These are phyloP conservation scores for Mesembryanthemum crystallinum DNA, from an alignment of 148 eudicot genomes.

Conservation along the genomic window DNA sequence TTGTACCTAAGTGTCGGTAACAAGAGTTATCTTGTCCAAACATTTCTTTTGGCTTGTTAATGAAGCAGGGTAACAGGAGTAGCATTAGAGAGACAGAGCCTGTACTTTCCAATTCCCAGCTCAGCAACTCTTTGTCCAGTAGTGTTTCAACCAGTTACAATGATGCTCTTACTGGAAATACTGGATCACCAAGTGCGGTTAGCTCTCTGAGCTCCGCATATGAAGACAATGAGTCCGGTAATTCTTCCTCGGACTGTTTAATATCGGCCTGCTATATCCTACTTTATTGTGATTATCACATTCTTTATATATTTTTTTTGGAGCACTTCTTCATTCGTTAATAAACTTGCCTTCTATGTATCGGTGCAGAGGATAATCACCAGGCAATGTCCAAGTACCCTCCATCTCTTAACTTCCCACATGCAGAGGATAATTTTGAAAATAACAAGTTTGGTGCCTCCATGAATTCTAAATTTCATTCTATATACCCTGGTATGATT, in stretches of 20 bases:
- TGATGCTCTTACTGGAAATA: conserved; percentile 38
- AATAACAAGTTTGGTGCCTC: conserved; percentile 25
- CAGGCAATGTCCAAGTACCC: conserved; percentile 41
- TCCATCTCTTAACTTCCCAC: conserved; percentile 27
- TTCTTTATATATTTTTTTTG: neutral
- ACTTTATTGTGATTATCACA: neutral
- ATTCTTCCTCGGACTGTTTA: neutral
- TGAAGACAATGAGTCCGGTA: conserved; percentile 47
- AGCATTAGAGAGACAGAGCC: conserved; percentile 36
- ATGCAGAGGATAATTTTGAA: conserved; percentile 22
- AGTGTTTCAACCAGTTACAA: conserved; percentile 38
- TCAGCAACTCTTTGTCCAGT: conserved; percentile 38
- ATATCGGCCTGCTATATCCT: neutral
- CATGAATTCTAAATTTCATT: conserved; percentile 19
- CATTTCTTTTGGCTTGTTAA: neutral
- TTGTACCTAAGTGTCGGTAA: neutral
- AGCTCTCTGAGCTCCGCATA: conserved; percentile 39
- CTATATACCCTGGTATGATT: conserved; percentile 28
- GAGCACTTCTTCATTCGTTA: neutral
- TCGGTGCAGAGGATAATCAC: conserved; percentile 38
- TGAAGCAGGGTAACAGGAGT: conserved; percentile 42
- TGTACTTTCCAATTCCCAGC: conserved; percentile 29
- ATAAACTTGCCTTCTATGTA: conserved; percentile 12
- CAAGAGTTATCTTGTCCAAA: conserved; percentile 3
- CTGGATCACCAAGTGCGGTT: conserved; percentile 43